Evolutionary conservation across 257 asterid species (phyloP), one percentile per base, ranked within the genome.

Genomic region (Penstemon barbatus): DNA sequence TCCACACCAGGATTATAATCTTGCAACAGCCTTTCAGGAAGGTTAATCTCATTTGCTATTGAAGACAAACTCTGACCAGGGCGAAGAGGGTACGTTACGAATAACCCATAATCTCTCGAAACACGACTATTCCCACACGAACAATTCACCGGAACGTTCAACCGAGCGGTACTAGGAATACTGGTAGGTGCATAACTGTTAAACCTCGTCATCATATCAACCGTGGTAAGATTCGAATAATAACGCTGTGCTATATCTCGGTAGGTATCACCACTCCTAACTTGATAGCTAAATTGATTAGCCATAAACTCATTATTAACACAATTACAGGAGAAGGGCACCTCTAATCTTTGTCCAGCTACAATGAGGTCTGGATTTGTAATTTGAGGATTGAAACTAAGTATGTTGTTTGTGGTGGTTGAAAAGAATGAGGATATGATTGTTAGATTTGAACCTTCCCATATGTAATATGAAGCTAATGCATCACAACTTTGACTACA

Each of bases 271-370:
- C 79, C 84, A 39, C 71, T 4, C 70, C 76, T 81, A 72, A 74
- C 73, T 66, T 44, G 73, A 63, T 81, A 74, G 4, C 0, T 39
- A 66, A 86, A 86, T 73, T 74, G 84, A 73, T 83, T 85, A 7
- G 75, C 96, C 88, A 80, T 79, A 66, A 85, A 83, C 56, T 77
- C 76, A 43, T 69, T 72, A 50, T 66, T 54, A 0, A 82, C 4
- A 59, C 95, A 88, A 11, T 75, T 73, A 50, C 92, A 87, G 1
- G 89, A 72, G 61, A 89, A 83, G 39, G 94, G 90, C 63, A 89
- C 81, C 8, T 73, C 78, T 38, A 89, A 6, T 64, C 91, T 75
- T 80, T 59, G 73, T 11, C 76, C 83, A 11, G 5, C 1, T 5
- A 3, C 51, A 39, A 86, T 82, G 11, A 60, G 0, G 57, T 85